Base-by-base conservation (phyloP, 495 filamentous ascomycete genomes). In the Podospora appendiculata region DNA sequence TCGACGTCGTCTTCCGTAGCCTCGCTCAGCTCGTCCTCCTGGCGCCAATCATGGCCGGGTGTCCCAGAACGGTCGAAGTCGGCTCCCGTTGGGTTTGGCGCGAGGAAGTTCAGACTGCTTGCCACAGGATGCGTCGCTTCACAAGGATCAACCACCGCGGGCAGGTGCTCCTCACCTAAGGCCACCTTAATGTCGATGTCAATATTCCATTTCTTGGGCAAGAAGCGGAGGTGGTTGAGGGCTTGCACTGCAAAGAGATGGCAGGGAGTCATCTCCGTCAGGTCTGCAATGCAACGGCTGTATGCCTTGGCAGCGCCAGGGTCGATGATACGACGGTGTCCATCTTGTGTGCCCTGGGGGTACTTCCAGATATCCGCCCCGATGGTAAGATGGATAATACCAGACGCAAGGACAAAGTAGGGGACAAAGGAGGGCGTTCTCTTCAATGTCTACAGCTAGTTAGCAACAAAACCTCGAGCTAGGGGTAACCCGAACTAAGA, bases 211-310 rank as follows among this genome's bases (percentile, higher is more conserved):
- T 78, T 79, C 42, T 72, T 71, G 17, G 74, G 70, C 8, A 85
- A 61, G 38, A 67, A 78, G 12, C 70, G 68, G 6, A 84, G 64
- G 19, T 84, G 83, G 52, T 83, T 77, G 48, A 82, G 70, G 3
- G 74, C 75, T 32, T 80, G 79, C 8, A 71, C 70, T 18, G 79
- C 80, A 50, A 84, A 84, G 48, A 74, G 72, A 57, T 84, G 81
- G 51, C 79, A 81, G 1, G 69, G 69, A 4, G 72, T 73, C 74
- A 84, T 78, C 49, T 79, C 77, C 16, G 75, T 73, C 9, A 85
- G 62, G 47, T 78, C 78, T 14, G 74, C 65, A 32, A 77, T 75
- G 11, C 73, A 71, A 32, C 68, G 68, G 14, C 54, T 68, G 35
- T 76, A 61, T 6, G 72, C 60, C 19, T 70, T 68, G 17, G 63